Conservation (phyloP, 768 basidiomycete species). For the Tricholoma saponaceum region DNA sequence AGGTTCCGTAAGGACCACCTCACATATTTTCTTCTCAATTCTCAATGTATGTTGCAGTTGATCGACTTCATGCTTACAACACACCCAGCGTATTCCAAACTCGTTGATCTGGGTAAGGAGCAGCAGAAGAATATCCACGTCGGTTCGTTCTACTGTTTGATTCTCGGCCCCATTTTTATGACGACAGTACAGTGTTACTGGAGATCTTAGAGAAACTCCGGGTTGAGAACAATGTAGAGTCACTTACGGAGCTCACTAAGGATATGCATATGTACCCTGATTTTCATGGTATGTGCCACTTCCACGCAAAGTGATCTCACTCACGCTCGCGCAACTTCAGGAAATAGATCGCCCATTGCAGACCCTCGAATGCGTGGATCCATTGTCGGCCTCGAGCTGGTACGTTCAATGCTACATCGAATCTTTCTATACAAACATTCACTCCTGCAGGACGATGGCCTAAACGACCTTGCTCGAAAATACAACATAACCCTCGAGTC, state of each 20-base stretch:
- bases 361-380: conserved; percentile 95
- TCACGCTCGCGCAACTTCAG: conserved; percentile 32
- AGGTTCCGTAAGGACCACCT: conserved; percentile 59
- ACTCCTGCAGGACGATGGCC: conserved; percentile 51
- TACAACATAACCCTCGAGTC: conserved; percentile 91
- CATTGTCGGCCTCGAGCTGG: conserved; percentile 81
- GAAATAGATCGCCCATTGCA: conserved; percentile 94
- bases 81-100: conserved; percentile 77
- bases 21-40: neutral
- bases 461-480: conserved; percentile 82
- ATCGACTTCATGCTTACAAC: conserved; percentile 95
- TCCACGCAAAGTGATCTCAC: neutral
- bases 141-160: conserved; percentile 29
- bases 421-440: neutral
- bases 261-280: conserved; percentile 96
- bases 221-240: conserved; percentile 47
- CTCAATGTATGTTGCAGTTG: conserved; percentile 40
- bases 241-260: conserved; percentile 81
- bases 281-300: conserved; percentile 69
- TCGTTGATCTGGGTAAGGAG: conserved; percentile 59
- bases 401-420: conserved; percentile 21
- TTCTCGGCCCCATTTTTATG: neutral
- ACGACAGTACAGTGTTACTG: conserved; percentile 52
- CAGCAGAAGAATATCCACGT: conserved; percentile 56
- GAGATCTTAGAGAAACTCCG: conserved; percentile 68